These are phyloP conservation scores for Rhodomyrtus psidioides DNA, from an alignment of 441 rosid genomes.

Conservation along the genomic window DNA sequence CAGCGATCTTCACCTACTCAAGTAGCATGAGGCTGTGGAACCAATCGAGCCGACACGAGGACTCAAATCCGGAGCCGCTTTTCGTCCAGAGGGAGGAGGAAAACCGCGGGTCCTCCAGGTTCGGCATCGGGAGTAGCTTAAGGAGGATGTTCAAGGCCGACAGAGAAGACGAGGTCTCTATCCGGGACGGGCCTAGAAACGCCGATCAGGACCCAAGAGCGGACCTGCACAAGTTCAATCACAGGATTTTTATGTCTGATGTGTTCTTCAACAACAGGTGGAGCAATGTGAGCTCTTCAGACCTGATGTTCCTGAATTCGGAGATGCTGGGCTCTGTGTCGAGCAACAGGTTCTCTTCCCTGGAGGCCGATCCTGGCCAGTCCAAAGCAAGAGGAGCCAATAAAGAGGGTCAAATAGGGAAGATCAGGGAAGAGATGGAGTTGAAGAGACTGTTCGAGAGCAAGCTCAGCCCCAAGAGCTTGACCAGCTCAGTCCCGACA, in stretches of 20 bases:
- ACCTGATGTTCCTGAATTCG: conserved; percentile 7
- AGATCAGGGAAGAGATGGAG: conserved; percentile 5
- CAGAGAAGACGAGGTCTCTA: conserved; percentile 23
- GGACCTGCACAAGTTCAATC: not conserved
- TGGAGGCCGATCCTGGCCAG: not conserved
- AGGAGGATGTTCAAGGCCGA: conserved; percentile 24
- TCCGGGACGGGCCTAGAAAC: conserved; percentile 13
- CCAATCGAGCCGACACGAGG: conserved; percentile 34
- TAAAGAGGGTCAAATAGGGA: not conserved
- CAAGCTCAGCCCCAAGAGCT: not conserved
- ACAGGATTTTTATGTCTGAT: not conserved
- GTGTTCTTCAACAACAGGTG: conserved; percentile 6
- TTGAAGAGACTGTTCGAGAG: not conserved
- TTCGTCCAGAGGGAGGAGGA: conserved; percentile 65
- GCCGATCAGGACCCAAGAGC: not conserved
- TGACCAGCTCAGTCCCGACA: not conserved
- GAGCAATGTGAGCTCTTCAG: conserved; percentile 8
- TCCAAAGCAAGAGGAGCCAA: not conserved
- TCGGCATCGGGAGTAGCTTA: conserved; percentile 67
- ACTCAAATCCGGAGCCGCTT: conserved; percentile 46
- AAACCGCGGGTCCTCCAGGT: conserved; percentile 46
- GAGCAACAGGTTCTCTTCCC: not conserved
- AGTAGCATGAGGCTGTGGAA: conserved; percentile 45
- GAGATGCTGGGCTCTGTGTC: not conserved
- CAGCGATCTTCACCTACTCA: conserved; percentile 32